Evolutionary conservation across 257 asterid species (phyloP), one percentile per base, ranked within the genome.

Genomic region (Solanum medicagineum): DNA sequence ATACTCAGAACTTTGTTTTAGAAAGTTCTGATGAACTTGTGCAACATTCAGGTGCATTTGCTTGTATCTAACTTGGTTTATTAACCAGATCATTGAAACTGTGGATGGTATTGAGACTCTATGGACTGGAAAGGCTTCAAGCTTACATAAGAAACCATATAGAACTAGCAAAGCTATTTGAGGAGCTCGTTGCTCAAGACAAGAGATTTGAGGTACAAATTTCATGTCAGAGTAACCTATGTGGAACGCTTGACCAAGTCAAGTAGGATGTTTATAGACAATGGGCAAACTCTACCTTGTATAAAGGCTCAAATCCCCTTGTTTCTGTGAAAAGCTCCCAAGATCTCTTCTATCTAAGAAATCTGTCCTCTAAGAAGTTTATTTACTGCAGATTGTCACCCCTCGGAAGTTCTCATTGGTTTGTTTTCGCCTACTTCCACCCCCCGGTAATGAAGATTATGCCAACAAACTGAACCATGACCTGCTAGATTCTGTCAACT

Each of bases 81-180:
- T 87, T 54, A 57, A 62, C 89, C 93, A 96, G 98, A 89, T 95
- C 99, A 84, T 91, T 96, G 89, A 96, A 96, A 89, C 89, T 96
- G 63, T 96, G 98, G 98, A 92, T 96, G 97, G 99, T 96, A 81
- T 89, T 96, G 84, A 90, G 98, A 91, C 94, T 96, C 54, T 96
- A 96, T 77, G 99, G 99, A 84, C 49, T 95, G 91, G 98, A 95
- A 75, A 94, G 94, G 84, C 88, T 96, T 91, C 98, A 91, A 88
- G 92, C 92, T 32, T 96, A 96, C 94, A 92, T 96, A 86, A 91
- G 97, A 90, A 95, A 89, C 86, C 99, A 95, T 85, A 65, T 94
- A 85, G 93, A 90, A 86, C 83, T 96, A 89, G 98, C 98, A 47
- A 87, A 75, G 80, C 90, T 77, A 49, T 95, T 96, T 81, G 98